A percentile compares a stretch with the other conserved stretches of the same genome.
Conservation (phyloP, 352 stramenopile species). For the Phytophthora cajani region DNA sequence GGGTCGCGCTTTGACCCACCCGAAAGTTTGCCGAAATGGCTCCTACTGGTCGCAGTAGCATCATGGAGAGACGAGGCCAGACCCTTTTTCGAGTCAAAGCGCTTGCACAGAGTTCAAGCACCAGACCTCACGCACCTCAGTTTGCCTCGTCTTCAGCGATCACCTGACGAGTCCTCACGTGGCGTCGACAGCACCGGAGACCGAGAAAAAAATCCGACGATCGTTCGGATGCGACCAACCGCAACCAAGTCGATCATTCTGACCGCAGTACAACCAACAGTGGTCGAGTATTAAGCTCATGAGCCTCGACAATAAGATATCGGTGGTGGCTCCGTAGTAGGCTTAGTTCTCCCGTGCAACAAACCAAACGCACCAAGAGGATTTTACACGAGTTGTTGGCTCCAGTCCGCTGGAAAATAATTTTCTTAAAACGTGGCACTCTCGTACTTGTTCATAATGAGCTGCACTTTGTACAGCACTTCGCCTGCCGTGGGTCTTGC, state of each 20-base stretch:
- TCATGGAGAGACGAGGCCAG: conserved; percentile 28
- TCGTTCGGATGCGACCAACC: neutral
- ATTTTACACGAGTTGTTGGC: neutral
- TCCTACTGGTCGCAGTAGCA: conserved; percentile 28
- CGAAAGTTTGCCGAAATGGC: conserved; percentile 32
- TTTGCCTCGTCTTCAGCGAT: conserved; percentile 6
- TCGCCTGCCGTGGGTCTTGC: conserved; percentile 44
- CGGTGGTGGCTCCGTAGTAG: too few relatives aligned
- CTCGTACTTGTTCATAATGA: conserved; percentile 43
- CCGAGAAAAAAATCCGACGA: conserved; percentile 10
- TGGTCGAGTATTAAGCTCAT: too few relatives aligned
- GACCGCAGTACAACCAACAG: too few relatives aligned
- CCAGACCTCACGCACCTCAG: neutral
- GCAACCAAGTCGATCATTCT: neutral
- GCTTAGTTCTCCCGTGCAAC: too few relatives aligned
- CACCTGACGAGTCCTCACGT: conserved; percentile 17
- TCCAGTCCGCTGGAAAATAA: neutral
- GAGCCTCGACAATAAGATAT: too few relatives aligned
- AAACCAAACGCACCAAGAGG: neutral
- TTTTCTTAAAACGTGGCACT: conserved; percentile 26
- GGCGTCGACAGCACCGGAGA: conserved; percentile 15
- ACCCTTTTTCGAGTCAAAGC: neutral
- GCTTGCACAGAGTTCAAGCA: conserved; percentile 1
- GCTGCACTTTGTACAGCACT: conserved; percentile 48
- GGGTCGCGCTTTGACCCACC: conserved; percentile 13